These are phyloP conservation scores for Entomortierella parvispora DNA, from an alignment of 192 early-diverging fungal species.

Conservation along the genomic window DNA sequence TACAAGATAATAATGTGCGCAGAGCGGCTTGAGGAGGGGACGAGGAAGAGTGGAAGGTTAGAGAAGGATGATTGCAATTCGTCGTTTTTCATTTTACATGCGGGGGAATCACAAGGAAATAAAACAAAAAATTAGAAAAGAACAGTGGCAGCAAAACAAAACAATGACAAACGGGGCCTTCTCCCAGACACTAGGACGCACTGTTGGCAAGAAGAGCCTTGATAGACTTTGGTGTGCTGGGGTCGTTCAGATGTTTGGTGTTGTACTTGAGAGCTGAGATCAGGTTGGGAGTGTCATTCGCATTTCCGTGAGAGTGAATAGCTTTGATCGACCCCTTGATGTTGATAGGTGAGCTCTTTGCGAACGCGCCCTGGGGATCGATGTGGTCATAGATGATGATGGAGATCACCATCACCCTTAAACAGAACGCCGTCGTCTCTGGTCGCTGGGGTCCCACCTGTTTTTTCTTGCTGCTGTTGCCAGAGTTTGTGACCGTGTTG, in stretches of 20 bases:
- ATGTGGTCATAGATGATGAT: slow-evolving; percentile 95
- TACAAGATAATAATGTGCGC: too few relatives aligned
- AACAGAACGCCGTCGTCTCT: slow-evolving; percentile 77
- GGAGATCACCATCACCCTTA: slow-evolving; percentile 88
- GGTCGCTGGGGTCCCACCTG: slow-evolving; percentile 57
- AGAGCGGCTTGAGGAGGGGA: too few relatives aligned
- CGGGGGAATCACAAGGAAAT: too few relatives aligned
- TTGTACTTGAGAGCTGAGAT: slow-evolving; percentile 81
- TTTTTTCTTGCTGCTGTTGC: slow-evolving; percentile 68
- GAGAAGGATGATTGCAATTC: too few relatives aligned
- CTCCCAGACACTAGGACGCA: neutral
- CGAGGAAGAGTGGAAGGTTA: too few relatives aligned
- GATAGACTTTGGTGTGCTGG: slow-evolving; percentile 76
- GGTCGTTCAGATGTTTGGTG: slow-evolving; percentile 84
- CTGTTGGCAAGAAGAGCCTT: slow-evolving; percentile 58
- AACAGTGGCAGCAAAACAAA: too few relatives aligned
- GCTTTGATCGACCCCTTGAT: slow-evolving; percentile 70
- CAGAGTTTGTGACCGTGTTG: slow-evolving; percentile 65
- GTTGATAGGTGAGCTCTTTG: slow-evolving; percentile 83
- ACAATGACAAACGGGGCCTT: too few relatives aligned
- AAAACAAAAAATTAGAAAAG: too few relatives aligned
- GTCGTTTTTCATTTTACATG: too few relatives aligned
- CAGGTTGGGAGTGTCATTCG: slow-evolving; percentile 63
- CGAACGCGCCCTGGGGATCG: slow-evolving; percentile 78
- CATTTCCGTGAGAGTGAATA: slow-evolving; percentile 71